Evolutionary conservation across 306 rosid genomes (phyloP), one percentile per base, ranked within the genome.

Genomic region (Castanospermum australe): DNA sequence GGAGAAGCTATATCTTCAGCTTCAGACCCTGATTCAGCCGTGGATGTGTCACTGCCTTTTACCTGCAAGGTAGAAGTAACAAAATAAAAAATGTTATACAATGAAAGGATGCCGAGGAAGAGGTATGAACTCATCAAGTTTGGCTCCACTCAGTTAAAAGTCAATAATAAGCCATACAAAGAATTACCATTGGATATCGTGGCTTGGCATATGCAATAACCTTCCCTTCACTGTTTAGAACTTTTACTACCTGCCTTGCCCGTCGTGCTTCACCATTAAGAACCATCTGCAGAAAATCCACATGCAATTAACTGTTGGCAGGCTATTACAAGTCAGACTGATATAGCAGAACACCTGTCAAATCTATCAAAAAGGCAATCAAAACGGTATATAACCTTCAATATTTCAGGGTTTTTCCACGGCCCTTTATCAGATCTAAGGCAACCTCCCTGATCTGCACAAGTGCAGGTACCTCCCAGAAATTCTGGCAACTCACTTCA

Each of bases 1-100:
- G 98, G 99, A 75, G 98, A 93, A 45, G 89, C 90, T 69, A 95
- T 84, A 48, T 95, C 99, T 80, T 95, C 98, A 14, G 99, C 98
- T 84, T 95, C 99, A 52, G 98, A 95, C 71, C 99, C 98, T 21
- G 99, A 95, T 87, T 95, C 99, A 70, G 97, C 97, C 22, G 99
- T 95, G 61, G 99, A 95, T 83, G 99, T 93, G 83, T 95, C 99
- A 0, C 99, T 93, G 21, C 99, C 93, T 86, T 91, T 93, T 42
- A 93, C 89, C 98, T 95, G 92, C 85, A 71, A 72, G 64, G 66
- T 73, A 32, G 57, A 22, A 79, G 77, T 59, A 8, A 68, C 62
- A 75, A 17, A 80, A 36, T 64, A 22, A 65, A 25, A 65, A 18
- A 47, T 32, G 70, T 32, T 45, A 67, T 14, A 38, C 47, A 65